Percentiles rank a stretch among this genome's conserved stretches.
These are phyloP conservation scores for Cardamine occulta DNA, from an alignment of 345 rosid species.

Conservation along the genomic window DNA sequence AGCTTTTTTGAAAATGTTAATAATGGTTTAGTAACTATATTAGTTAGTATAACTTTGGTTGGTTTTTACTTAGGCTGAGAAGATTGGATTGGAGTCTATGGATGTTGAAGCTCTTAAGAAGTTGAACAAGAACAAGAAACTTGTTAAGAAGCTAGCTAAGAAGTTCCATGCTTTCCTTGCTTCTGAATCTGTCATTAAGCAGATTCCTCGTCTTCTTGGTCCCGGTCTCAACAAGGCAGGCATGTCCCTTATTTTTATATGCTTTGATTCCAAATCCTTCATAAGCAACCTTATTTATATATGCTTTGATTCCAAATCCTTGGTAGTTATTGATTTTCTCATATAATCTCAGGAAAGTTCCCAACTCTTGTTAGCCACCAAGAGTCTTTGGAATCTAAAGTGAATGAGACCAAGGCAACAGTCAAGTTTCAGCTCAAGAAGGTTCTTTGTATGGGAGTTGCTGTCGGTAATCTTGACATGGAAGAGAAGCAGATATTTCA, in stretches of 20 bases:
- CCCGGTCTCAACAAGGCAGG: conserved; percentile 95
- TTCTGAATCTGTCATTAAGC: conserved; percentile 82
- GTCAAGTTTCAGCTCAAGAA: conserved; percentile 83
- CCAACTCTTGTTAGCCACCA: conserved; percentile 80
- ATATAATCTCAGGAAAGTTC: conserved; percentile 62
- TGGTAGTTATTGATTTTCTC: background rate
- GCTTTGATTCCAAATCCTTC: too few species aligned
- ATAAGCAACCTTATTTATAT: background rate
- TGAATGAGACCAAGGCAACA: conserved; percentile 76
- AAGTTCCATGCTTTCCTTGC: conserved; percentile 80
- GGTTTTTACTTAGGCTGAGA: conserved; percentile 58
- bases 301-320: background rate
- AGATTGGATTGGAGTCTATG: conserved; percentile 72
- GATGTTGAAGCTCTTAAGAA: conserved; percentile 78
- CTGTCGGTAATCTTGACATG: conserved; percentile 70
- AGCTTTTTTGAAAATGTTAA: background rate
- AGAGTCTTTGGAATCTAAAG: conserved; percentile 76
- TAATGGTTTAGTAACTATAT: background rate
- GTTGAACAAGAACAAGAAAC: conserved; percentile 78
- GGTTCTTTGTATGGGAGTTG: conserved; percentile 89
- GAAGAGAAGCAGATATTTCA: conserved; percentile 87
- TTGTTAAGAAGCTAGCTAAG: conserved; percentile 84
- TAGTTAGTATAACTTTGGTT: background rate
- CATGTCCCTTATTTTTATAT: conserved; percentile 39
- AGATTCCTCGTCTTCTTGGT: conserved; percentile 83